Evolutionary conservation across 208 protist genomes (phyloP).

Genomic region (Acanthamoeba quina): DNA sequence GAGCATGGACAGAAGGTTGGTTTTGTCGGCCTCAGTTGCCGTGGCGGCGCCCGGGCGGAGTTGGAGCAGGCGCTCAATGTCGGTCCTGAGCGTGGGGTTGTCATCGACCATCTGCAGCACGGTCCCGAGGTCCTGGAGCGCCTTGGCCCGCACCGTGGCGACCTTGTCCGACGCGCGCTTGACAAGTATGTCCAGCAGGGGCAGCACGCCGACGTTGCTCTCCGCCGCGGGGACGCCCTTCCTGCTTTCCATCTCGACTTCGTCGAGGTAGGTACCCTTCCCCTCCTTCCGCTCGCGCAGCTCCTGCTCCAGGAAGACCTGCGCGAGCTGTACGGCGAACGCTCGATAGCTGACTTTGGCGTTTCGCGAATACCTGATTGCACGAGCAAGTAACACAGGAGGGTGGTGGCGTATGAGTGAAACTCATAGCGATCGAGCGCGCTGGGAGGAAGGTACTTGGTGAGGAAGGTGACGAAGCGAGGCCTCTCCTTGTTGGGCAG

Average conservation of each 20-base stretch:
- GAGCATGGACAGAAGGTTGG: constrained; percentile 50
- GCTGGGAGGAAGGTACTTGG: not conserved
- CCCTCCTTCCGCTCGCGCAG: constrained; percentile 39
- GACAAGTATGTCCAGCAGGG: constrained; percentile 52
- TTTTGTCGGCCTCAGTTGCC: not conserved
- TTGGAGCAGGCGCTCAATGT: constrained; percentile 8
- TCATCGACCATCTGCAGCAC: constrained; percentile 36
- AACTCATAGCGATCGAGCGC: not conserved
- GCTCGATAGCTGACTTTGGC: constrained; percentile 60
- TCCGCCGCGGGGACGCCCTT: not conserved
- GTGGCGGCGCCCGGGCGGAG: not conserved
- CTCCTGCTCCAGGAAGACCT: constrained; percentile 34
- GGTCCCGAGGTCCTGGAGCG: constrained; percentile 13
- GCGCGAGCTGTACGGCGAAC: constrained; percentile 68
- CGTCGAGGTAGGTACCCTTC: constrained; percentile 43
- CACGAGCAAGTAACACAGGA: not conserved
- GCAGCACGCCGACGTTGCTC: constrained; percentile 13
- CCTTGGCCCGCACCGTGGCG: constrained; percentile 51
- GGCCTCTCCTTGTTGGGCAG: constrained; percentile 59
- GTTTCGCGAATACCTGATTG: constrained; percentile 50
- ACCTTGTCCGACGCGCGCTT: constrained; percentile 61
- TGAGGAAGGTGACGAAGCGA: constrained; percentile 66
- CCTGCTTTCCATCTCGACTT: constrained; percentile 7
- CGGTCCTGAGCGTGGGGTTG: constrained; percentile 19
- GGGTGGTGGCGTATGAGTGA: too few species aligned